Conservation (phyloP, 1,284 basidiomycete species). For the Ceratobasidium sp. region DNA sequence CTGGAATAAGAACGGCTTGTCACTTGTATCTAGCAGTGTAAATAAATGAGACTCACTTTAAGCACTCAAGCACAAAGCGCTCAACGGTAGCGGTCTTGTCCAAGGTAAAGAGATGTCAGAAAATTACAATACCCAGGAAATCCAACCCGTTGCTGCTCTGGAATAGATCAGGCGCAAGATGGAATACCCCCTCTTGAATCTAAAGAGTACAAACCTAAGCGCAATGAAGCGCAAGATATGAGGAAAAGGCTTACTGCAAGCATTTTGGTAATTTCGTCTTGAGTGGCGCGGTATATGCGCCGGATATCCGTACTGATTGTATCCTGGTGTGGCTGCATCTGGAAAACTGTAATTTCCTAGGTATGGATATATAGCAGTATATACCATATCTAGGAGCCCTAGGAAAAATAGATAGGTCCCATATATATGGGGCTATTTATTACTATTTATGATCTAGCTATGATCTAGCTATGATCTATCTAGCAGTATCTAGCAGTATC, state of each 20-base stretch:
- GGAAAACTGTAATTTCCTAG: too few relatives aligned
- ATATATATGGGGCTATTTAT: too few relatives aligned
- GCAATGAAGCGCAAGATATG: neutral
- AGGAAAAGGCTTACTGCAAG: neutral
- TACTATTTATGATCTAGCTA: too few relatives aligned
- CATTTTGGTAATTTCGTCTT: neutral
- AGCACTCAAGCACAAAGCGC: conserved; percentile 5
- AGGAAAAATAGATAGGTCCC: too few relatives aligned
- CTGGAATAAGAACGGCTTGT: neutral
- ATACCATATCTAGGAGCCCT: too few relatives aligned
- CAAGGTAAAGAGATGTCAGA: neutral
- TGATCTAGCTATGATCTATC: too few relatives aligned
- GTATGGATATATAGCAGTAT: too few relatives aligned
- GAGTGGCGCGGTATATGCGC: neutral
- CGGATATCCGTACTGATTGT: neutral
- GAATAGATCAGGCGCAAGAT: conserved; percentile 5
- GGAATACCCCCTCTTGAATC: neutral
- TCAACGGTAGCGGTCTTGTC: neutral
- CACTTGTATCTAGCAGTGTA: neutral
- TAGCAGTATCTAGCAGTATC: too few relatives aligned
- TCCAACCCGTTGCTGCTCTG: neutral
- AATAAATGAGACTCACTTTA: neutral
- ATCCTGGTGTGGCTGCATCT: neutral
- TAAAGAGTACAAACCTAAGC: neutral
- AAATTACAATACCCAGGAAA: neutral